Evolutionary conservation across 2,329 filamentous ascomycete genomes (phyloP).

Genomic region (Aspergillus sp.): DNA sequence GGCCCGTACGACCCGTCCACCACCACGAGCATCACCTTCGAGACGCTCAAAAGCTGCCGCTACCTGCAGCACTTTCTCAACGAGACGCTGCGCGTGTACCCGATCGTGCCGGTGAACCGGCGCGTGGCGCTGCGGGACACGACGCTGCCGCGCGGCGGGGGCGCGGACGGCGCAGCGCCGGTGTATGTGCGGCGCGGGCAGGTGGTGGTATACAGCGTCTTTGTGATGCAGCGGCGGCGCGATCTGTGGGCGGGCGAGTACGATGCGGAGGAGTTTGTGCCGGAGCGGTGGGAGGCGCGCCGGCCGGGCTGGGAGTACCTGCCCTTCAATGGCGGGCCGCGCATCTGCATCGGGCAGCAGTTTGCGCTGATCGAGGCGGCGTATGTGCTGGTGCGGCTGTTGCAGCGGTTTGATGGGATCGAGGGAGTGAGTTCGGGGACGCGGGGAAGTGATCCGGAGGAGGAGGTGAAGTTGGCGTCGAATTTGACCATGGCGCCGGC

Average conservation of each 20-base stretch:
- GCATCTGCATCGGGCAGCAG: slow-evolving; percentile 76
- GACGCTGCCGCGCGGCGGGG: slow-evolving; percentile 54
- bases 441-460: slow-evolving; percentile 9
- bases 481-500: slow-evolving; percentile 26
- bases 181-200: slow-evolving; percentile 66
- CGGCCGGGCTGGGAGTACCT: slow-evolving; percentile 66
- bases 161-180: slow-evolving; percentile 57
- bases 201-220: slow-evolving; percentile 63
- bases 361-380: slow-evolving; percentile 69
- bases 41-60: slow-evolving; percentile 39
- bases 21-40: slow-evolving; percentile 35
- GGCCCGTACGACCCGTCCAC: slow-evolving; percentile 11
- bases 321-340: slow-evolving; percentile 71
- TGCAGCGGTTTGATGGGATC: slow-evolving; percentile 68
- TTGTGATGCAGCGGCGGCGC: slow-evolving; percentile 69
- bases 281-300: slow-evolving; percentile 69
- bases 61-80: slow-evolving; percentile 38
- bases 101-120: slow-evolving; percentile 47
- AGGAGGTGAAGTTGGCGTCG: slow-evolving; percentile 19
- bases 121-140: slow-evolving; percentile 41
- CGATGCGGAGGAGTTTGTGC: slow-evolving; percentile 54
- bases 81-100: slow-evolving; percentile 45
- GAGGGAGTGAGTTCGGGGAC: slow-evolving; percentile 33
- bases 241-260: slow-evolving; percentile 44
- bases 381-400: slow-evolving; percentile 68